Base-by-base conservation (phyloP, 2,329 filamentous ascomycete genomes). In the Plectosphaerella cucumerina region DNA sequence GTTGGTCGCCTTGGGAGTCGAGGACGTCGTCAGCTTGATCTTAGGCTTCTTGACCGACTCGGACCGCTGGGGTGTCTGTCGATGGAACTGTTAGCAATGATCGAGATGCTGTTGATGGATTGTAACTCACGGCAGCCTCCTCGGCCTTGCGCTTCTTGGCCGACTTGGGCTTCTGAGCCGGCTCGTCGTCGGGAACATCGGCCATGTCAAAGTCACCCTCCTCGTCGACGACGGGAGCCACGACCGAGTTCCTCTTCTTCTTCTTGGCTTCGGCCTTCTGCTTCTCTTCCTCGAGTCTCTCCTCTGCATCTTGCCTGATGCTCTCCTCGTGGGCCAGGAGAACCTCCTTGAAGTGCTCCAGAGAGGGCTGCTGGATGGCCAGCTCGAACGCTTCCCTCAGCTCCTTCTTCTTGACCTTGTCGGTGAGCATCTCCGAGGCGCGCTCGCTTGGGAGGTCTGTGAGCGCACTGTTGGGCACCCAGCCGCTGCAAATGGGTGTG, bases 381-480 rank as follows among this genome's bases (percentile, higher is more conserved):
- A 97, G 80, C 55, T 84, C 71, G 71, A 92, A 96, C 1, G 94
- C 94, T 42, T 82, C 79, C 65, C 87, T 78, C 6, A 99, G 75
- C 41, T 55, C 49, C 53, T 84, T 78, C 72, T 96, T 96, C 64
- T 83, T 82, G 76, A 88, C 86, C 74, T 95, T 96, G 57, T 87
- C 81, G 49, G 85, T 86, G 48, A 88, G 75, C 41, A 82, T 74
- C 21, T 85, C 76, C 49, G 83, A 81, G 56, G 92, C 86, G 22
- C 86, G 84, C 48, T 87, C 84, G 14, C 87, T 74, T 51, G 91
- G 85, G 49, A 97, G 82, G 34, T 90, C 86, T 34, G 84, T 82
- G 35, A 99, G 79, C 53, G 90, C 86, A 20, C 85, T 88, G 69
- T 97, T 97, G 54, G 85, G 81, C 58, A 93, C 89, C 93, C 93